These are phyloP conservation scores for Ganoderma meredithae DNA, from an alignment of 1,284 basidiomycete species.

Conservation along the genomic window DNA sequence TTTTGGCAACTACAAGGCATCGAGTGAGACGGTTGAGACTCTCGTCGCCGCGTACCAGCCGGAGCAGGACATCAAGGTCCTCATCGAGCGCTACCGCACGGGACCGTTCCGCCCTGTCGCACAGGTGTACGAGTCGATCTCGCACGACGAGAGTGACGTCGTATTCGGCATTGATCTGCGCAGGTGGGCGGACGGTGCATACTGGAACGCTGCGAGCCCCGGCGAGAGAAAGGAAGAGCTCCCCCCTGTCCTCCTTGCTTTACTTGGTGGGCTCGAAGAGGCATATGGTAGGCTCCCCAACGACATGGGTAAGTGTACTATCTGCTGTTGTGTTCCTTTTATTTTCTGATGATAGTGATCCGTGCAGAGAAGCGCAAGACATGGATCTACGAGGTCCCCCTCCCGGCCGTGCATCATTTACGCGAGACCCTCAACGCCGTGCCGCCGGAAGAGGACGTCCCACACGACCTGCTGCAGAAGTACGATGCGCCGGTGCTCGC, in stretches of 20 bases:
- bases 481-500: slow-evolving; percentile 90
- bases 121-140: slow-evolving; percentile 84
- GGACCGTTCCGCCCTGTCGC: slow-evolving; percentile 88
- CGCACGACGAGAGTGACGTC: slow-evolving; percentile 82
- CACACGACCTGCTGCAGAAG: slow-evolving; percentile 69
- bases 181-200: slow-evolving; percentile 83
- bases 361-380: slow-evolving; percentile 81
- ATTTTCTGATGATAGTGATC: slow-evolving; percentile 7
- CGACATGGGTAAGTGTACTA: slow-evolving; percentile 61
- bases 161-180: slow-evolving; percentile 90
- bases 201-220: slow-evolving; percentile 42
- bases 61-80: slow-evolving; percentile 80
- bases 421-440: slow-evolving; percentile 83
- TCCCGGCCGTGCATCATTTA: slow-evolving; percentile 82
- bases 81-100: slow-evolving; percentile 90
- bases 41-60: slow-evolving; percentile 86
- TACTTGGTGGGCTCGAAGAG: slow-evolving; percentile 71
- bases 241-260: slow-evolving; percentile 78
- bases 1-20: slow-evolving; percentile 68
- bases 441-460: slow-evolving; percentile 68
- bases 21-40: slow-evolving; percentile 74
- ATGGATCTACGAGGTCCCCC: slow-evolving; percentile 94
- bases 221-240: slow-evolving; percentile 69
- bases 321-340: background rate
- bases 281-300: slow-evolving; percentile 70